Base-by-base conservation (phyloP, 2,329 filamentous ascomycete genomes). In the Trichothecium sympodiale region DNA sequence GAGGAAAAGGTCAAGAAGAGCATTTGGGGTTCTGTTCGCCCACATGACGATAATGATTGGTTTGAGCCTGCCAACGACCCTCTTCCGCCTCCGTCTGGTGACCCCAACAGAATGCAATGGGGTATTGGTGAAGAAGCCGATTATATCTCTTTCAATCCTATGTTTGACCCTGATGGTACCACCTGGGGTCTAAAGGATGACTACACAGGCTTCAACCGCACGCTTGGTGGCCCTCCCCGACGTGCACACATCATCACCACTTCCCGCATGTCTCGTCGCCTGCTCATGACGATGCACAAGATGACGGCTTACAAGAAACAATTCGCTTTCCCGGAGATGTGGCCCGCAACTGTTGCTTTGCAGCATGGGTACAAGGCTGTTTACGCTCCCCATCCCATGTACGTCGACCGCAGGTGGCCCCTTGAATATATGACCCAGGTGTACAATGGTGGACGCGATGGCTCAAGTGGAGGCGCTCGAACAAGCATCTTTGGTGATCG, bases 311-410 rank as follows among this genome's bases (percentile, higher is more conserved):
- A 84, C 49, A 80, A 81, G 52, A 88, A 87, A 48, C 83, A 93
- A 57, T 83, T 84, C 44, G 93, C 91, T 64, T 94, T 94, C 55
- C 84, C 87, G 0, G 89, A 96, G 59, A 95, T 95, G 88, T 95
- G 86, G 86, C 85, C 88, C 0, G 80, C 81, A 1, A 91, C 83
- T 0, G 78, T 84, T 1, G 84, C 88, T 2, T 69, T 96, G 8
- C 88, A 95, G 41, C 88, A 95, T 54, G 89, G 89, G 9, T 79
- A 84, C 61, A 96, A 95, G 63, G 87, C 85, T 27, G 87, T 95
- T 12, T 94, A 82, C 45, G 86, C 80, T 3, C 89, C 89, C 1
- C 89, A 96, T 50, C 85, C 88, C 1, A 71, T 94, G 37, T 96
- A 82, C 54, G 75, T 89, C 13, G 88, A 94, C 57, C 79, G 88